Base-by-base conservation (phyloP, 1,284 basidiomycete species). In the Trametes sp. region DNA sequence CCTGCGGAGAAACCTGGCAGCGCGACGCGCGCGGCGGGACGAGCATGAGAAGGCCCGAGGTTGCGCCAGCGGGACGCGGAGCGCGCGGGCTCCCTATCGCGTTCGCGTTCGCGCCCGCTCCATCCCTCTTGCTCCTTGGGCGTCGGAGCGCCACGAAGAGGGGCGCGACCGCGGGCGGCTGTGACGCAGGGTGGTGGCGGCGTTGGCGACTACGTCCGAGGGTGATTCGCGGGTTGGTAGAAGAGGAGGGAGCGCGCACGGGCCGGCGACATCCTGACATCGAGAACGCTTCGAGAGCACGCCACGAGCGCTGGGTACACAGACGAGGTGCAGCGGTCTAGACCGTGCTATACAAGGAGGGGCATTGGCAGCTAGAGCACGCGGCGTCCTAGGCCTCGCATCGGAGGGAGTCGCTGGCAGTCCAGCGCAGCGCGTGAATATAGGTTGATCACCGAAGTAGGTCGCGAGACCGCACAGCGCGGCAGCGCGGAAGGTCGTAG, bases 21-120 rank as follows among this genome's bases (percentile, higher is more conserved):
- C 54, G 52, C 48, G 52, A 50, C 44, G 59, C 52, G 65, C 55
- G 63, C 60, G 54, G 49, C 54, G 61, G 44, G 57, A 45, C 53
- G 65, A 56, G 57, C 59, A 61, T 67, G 65, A 57, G 61, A 67
- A 61, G 44, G 31, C 36, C 66, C 66, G 66, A 67, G 63, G 66
- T 61, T 67, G 62, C 54, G 58, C 63, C 55, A 45, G 55, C 35
- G 49, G 55, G 50, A 41, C 19, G 33, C 42, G 9, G 41, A n/a
- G 51, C 49, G 19, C 45, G 21, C 16, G 24, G 13, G 28, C 19
- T 11, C 24, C 38, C 42, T 45, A 21, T 23, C 52, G 42, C 31
- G 45, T 55, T 50, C 48, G 45, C 35, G 46, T 28, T 33, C 59
- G 54, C 38, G n/a, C 29, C 21, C 16, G 54, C 41, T 49, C 51